phyloP scores from a whole-genome alignment of 331 rosid species.

The Pyracantha coccinea region DNA sequence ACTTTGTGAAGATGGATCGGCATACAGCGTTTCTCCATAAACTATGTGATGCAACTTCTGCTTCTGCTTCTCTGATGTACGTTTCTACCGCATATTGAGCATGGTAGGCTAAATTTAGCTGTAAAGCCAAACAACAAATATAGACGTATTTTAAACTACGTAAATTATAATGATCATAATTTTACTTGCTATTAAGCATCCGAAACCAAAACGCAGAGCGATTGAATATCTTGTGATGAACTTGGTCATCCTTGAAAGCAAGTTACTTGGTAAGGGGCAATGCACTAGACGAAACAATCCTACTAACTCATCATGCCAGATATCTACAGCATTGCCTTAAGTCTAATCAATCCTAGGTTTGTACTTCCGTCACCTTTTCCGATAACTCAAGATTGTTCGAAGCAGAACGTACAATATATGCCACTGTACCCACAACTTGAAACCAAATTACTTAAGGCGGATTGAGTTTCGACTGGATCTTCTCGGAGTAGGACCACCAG shows the following conservation, averaged over 20 bases:
- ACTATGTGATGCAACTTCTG: neutral
- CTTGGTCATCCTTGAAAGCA: neutral
- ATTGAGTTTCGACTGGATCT: slow-evolving; percentile 55
- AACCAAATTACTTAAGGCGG: slow-evolving; percentile 17
- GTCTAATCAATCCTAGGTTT: neutral
- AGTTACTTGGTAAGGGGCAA: neutral
- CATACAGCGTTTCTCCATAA: neutral
- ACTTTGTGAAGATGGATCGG: neutral
- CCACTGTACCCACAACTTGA: slow-evolving; percentile 2
- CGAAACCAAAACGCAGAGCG: too few species aligned
- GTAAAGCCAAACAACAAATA: too few species aligned
- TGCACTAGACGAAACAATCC: neutral
- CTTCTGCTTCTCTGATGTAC: neutral
- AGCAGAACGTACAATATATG: slow-evolving; percentile 23
- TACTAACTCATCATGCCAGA: neutral
- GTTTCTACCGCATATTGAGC: neutral
- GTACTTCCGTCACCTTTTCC: neutral
- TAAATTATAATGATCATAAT: too few species aligned
- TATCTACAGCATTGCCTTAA: neutral
- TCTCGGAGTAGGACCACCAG: slow-evolving; percentile 20
- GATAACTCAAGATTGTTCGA: neutral
- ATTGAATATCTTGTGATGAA: too few species aligned
- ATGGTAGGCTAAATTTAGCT: neutral
- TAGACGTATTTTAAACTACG: too few species aligned
- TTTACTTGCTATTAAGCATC: too few species aligned